A percentile compares a stretch with the other conserved stretches of the same genome.
Conservation (phyloP, 805 yeast genomes). For the Candida nemodendra region DNA sequence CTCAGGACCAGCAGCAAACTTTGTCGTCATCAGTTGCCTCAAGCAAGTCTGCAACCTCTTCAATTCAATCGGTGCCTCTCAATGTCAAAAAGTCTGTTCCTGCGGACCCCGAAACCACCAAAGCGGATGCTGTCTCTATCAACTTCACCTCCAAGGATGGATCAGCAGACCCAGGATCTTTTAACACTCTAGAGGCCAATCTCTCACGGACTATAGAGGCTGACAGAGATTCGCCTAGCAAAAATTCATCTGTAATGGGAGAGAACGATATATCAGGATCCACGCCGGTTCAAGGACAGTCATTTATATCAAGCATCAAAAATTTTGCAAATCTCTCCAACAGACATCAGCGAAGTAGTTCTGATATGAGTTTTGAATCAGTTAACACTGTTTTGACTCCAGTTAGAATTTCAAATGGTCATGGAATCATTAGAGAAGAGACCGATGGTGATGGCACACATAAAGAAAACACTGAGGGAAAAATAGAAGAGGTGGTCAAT, state of each 20-base stretch:
- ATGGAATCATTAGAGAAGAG: constrained; percentile 9
- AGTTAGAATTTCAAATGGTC: constrained; percentile 2
- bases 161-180: constrained; percentile 8
- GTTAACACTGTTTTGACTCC: constrained; percentile 15
- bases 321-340: constrained; percentile 19
- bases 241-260: constrained; percentile 11
- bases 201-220: constrained; percentile 13
- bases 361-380: constrained; percentile 22
- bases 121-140: constrained; percentile 45
- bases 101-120: constrained; percentile 52
- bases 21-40: constrained; percentile 26
- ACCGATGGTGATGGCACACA: constrained; percentile 6
- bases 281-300: constrained; percentile 12
- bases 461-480: constrained; percentile 13
- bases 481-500: constrained; percentile 18
- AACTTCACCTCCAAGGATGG: constrained; percentile 14
- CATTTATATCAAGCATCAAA: constrained; percentile 24
- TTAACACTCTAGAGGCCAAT: constrained; percentile 11
- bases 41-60: constrained; percentile 14
- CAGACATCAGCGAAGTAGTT: constrained; percentile 19
- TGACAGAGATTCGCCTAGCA: constrained; percentile 2
- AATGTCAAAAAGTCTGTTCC: constrained; percentile 39
- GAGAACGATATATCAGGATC: constrained; percentile 19
- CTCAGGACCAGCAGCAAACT: constrained; percentile 2
- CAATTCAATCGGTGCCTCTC: constrained; percentile 24